Evolutionary conservation across 306 rosid genomes (phyloP).

Genomic region (Cyamopsis tetragonoloba): DNA sequence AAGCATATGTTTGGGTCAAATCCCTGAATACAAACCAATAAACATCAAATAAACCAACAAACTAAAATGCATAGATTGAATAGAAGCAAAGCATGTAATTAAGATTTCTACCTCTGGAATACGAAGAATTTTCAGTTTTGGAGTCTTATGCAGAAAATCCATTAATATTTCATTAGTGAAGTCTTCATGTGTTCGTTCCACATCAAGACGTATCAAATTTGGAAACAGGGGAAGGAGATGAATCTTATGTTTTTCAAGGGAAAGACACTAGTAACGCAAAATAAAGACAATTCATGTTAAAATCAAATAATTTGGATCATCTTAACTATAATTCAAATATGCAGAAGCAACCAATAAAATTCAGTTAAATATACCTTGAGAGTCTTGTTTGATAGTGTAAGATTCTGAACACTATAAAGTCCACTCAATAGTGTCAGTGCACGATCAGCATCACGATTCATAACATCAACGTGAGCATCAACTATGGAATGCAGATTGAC

Average conservation of each 20-base stretch:
- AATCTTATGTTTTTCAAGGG: background rate
- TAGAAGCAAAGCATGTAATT: too few relatives aligned
- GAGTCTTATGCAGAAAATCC: slow-evolving; percentile 26
- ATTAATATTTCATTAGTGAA: background rate
- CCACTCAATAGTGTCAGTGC: slow-evolving; percentile 10
- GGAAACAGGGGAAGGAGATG: slow-evolving; percentile 3
- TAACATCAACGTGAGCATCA: background rate
- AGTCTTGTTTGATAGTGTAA: background rate
- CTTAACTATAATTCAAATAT: too few relatives aligned
- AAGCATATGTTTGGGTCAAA: background rate
- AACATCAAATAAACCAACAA: too few relatives aligned
- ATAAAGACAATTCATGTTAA: background rate
- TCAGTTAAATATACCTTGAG: slow-evolving; percentile 19
- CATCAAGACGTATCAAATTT: slow-evolving; percentile 12
- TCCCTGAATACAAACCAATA: slow-evolving; percentile 13
- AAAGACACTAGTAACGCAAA: background rate
- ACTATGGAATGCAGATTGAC: slow-evolving; percentile 8
- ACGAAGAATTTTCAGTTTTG: slow-evolving; percentile 12
- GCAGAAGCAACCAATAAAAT: background rate
- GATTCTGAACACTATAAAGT: slow-evolving; percentile 11
- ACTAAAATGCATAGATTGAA: too few relatives aligned
- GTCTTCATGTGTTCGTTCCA: background rate
- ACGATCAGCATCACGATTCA: background rate
- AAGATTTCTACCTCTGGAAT: slow-evolving; percentile 2
- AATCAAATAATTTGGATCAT: too few relatives aligned